phyloP scores from a whole-genome alignment of 1,139 yeast genomes.

The Hemisphaericaspora xylanilytica region DNA sequence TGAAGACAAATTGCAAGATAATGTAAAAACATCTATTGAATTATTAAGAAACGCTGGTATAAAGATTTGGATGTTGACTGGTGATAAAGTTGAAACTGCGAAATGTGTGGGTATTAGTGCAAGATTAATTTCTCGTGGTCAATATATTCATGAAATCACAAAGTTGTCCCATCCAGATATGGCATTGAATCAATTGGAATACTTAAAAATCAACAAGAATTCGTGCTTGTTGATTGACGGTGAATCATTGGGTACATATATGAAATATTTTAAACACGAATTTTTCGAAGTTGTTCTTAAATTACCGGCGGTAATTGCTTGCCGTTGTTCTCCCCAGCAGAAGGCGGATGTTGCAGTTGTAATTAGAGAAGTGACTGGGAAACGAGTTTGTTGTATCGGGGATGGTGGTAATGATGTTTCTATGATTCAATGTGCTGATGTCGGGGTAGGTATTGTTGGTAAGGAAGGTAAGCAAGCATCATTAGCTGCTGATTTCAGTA shows the following conservation, averaged over 20 bases:
- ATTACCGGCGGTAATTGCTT: slow-evolving; percentile 92
- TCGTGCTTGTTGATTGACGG: slow-evolving; percentile 92
- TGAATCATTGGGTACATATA: slow-evolving; percentile 72
- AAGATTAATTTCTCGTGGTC: slow-evolving; percentile 88
- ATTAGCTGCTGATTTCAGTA: slow-evolving; percentile 93
- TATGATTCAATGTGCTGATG: slow-evolving; percentile 98
- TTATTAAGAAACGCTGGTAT: slow-evolving; percentile 92
- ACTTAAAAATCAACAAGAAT: slow-evolving; percentile 59
- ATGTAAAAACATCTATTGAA: slow-evolving; percentile 90
- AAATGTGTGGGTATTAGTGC: slow-evolving; percentile 95
- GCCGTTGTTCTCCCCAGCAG: slow-evolving; percentile 98
- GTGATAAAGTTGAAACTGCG: slow-evolving; percentile 98
- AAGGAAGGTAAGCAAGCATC: slow-evolving; percentile 98
- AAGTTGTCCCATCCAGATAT: slow-evolving; percentile 56
- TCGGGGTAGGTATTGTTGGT: slow-evolving; percentile 98
- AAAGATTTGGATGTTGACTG: slow-evolving; percentile 98
- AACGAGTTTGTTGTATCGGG: slow-evolving; percentile 95
- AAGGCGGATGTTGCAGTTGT: slow-evolving; percentile 91
- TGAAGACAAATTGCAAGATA: slow-evolving; percentile 88
- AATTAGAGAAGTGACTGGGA: slow-evolving; percentile 76
- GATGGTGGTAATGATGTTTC: slow-evolving; percentile 99
- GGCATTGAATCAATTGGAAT: slow-evolving; percentile 75
- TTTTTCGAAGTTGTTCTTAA: slow-evolving; percentile 74
- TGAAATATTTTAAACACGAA: slow-evolving; percentile 62
- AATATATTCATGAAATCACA: slow-evolving; percentile 83